Evolutionary conservation across 371 early-diverging fungal species (phyloP).

Genomic region (Mucor plumbeus): DNA sequence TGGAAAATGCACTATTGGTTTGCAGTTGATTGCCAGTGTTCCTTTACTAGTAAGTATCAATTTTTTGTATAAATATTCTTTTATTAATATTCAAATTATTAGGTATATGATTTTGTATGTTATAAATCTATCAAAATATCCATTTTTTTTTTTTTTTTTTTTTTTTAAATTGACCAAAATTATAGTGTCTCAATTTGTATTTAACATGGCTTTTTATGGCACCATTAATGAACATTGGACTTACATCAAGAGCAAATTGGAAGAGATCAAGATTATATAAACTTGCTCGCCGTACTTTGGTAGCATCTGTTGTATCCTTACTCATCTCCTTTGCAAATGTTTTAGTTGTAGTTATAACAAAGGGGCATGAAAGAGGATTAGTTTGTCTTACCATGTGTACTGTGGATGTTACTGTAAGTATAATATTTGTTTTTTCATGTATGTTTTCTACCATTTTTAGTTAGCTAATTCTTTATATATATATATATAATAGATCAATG

Average conservation of each 20-base stretch:
- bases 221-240: conserved; percentile 46
- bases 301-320: conserved; percentile 55
- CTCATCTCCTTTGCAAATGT: conserved; percentile 56
- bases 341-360: conserved; percentile 47
- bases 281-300: conserved; percentile 54
- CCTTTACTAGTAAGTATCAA: conserved; percentile 42
- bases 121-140: background rate
- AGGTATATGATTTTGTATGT: conserved; percentile 50
- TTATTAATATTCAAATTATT: background rate
- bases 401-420: conserved; percentile 57
- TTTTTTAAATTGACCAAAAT: background rate
- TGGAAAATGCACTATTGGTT: conserved; percentile 56
- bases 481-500: conserved; percentile 45
- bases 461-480: background rate
- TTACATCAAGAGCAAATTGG: conserved; percentile 48
- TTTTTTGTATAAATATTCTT: background rate
- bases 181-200: conserved; percentile 37
- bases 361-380: conserved; percentile 57
- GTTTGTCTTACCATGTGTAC: conserved; percentile 62
- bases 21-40: conserved; percentile 53
- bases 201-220: conserved; percentile 46
- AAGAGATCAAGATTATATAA: conserved; percentile 48
- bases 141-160: too few relatives aligned
- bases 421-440: background rate
- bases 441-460: background rate